Base-by-base conservation (phyloP, 73 alveolate genomes). In the Uronychia setigera region DNA sequence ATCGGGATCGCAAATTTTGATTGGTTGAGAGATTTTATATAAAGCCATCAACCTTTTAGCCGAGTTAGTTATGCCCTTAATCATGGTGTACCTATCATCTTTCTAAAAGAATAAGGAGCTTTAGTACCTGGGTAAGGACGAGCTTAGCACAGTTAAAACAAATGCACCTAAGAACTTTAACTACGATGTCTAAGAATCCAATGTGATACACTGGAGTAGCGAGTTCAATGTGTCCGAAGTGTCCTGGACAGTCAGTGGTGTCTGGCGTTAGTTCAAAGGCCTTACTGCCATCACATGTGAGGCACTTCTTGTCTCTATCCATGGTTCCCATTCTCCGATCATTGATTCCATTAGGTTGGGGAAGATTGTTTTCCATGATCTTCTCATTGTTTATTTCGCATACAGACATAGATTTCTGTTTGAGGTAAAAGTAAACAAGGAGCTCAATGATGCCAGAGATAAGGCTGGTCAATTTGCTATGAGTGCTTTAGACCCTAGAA, bases 391-490 rank as follows among this genome's bases (percentile, higher is more conserved):
- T 58, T 26, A 93, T 87, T 76, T 83, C 78, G 77, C 82, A 93
- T 9, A 92, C 97, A 26, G 96, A 91, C 93, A 87, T 79, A 33
- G 81, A 29, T 33, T 57, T 35, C 89, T 88, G 29, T 97, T 98
- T 91, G 99, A 98, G 85, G 92, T 91, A 35, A 80, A 88, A 83
- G 99, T 98, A 5, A 98, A 98, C 88, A 84, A 84, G 76, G 94
- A 85, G 35, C 88, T 98, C 86, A 98, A 98, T 85, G 90, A 85
- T 78, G 99, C 99, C 25, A 95, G 99, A 90, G 98, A 98, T 84
- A 96, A 92, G 78, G 97, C 99, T 34, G 99, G 99, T 29, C 86
- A 92, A 29, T 80, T 88, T 29, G 99, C 98, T 32, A 92, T 93
- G 35, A 87, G 96, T 79, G 82, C 98, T 58, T 81, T 97, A 84